Base-by-base conservation (phyloP, 495 filamentous ascomycete genomes). In the Penicillium nucicola region DNA sequence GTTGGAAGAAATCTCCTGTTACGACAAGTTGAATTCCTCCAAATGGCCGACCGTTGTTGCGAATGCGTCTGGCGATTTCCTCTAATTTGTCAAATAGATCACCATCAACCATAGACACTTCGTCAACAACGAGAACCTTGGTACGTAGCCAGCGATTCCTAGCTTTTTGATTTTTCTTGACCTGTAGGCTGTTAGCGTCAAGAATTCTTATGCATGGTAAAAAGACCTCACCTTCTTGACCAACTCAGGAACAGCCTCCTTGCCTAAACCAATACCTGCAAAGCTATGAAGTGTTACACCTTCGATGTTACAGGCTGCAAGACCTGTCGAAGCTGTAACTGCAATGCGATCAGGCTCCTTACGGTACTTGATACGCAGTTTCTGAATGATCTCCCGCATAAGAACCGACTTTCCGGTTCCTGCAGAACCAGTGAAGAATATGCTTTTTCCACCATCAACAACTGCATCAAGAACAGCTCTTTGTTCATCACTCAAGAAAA, bases 381-480 rank as follows among this genome's bases (percentile, higher is more conserved):
- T 79, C 12, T 79, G 66, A 58, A 98, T 97, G 50, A 96, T 93
- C 52, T 93, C 83, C 49, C 93, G 81, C 77, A 98, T 87, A 40
- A 98, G 74, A 3, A 97, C 93, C 1, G 93, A 98, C 71, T 98
- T 98, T 53, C 93, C 93, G 17, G 93, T 98, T 77, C 93, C 93
- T 48, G 93, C 93, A 35, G 93, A 95, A 48, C 93, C 93, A 2
- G 93, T 98, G 69, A 97, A 98, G 76, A 98, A 98, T 4, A 97
- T 92, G 57, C 93, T 96, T 61, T 90, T 87, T 28, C 76, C 73
- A 31, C 85, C 63, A 4, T 91, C 78, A 3, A 88, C 74, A 18
- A 97, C 90, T 12, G 95, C 69, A 13, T 87, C 79, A 45, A 92
- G 74, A n/a, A 98, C 89, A 51, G 85, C 80, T 37, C 77, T 74